Percentiles rank a stretch among this genome's conserved stretches.
phyloP scores from a whole-genome alignment of 345 rosid species.

The Arabidopsis arenosa region DNA sequence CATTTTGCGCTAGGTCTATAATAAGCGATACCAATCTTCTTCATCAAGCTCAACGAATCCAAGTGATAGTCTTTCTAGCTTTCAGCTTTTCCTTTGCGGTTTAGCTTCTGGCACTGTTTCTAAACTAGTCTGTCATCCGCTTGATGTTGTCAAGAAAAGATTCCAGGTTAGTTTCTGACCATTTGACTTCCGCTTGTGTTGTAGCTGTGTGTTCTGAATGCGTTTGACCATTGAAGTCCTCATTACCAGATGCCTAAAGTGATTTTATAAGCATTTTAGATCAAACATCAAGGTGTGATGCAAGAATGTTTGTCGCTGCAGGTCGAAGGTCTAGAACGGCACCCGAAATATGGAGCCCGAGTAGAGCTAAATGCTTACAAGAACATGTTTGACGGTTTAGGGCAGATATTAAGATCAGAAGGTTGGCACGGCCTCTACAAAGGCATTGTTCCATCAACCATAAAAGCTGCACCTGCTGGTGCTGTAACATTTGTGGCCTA shows the following conservation, averaged over 20 bases:
- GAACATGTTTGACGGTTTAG: conserved; percentile 18
- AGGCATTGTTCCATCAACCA: conserved; percentile 25
- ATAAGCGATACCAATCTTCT: background rate
- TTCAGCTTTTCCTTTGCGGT: conserved; percentile 75
- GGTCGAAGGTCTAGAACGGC: conserved; percentile 81
- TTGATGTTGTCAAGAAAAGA: conserved; percentile 88
- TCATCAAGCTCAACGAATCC: conserved; percentile 4
- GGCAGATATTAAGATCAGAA: conserved; percentile 13
- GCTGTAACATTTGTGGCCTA: conserved; percentile 24
- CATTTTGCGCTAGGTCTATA: background rate
- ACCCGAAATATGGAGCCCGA: conserved; percentile 79
- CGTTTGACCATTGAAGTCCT: background rate
- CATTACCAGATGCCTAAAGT: background rate
- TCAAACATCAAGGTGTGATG: background rate
- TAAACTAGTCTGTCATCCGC: conserved; percentile 90
- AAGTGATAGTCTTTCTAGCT: conserved; percentile 56
- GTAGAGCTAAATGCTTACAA: conserved; percentile 51
- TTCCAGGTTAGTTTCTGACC: conserved; percentile 61
- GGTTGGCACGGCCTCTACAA: conserved; percentile 14
- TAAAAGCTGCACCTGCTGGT: conserved; percentile 30
- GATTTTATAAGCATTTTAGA: background rate
- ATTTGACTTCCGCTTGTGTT: background rate
- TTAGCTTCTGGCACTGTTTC: conserved; percentile 82
- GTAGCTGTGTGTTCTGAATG: background rate
- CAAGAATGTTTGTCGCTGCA: conserved; percentile 40